Base-by-base conservation (phyloP, 805 yeast species). In the Trichomonascus vanleenenianus region DNA sequence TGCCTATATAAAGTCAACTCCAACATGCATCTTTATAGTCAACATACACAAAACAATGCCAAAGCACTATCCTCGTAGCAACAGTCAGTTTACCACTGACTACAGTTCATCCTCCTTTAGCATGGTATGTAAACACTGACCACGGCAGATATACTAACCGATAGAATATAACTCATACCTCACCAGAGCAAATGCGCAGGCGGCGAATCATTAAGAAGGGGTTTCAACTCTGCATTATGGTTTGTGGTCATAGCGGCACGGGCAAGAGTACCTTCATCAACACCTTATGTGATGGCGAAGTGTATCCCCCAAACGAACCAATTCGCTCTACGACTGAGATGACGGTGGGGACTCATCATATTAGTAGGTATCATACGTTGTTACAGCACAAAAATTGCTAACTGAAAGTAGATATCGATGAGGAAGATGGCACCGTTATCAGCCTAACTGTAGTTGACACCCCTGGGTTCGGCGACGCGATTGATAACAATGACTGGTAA, bases 261-360 rank as follows among this genome's bases (percentile, higher is more conserved):
- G 94, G 95, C 2, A 83, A 85, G 55, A 73, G 82, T 22, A 80
- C 91, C 0, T 85, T 85, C 57, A 65, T 85, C 57, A 82, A 82
- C 62, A 75, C 84, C 40, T 68, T 85, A 50, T 77, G 86, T 62
- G 75, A 61, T 31, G 60, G 59, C 9, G 50, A 50, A 19, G 47
- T 58, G 18, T 39, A 32, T 27, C 42, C 45, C 12, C 47, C 42
- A n/a, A 46, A 44, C n/a, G 43, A 48, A 27, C 33, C 40, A 16
- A 48, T 35, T 40, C 47, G 51, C 3, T 39, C 43, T 14, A 52
- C 55, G 10, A 25, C 35, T 2, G 55, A 54, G 8, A 42, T 56
- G 43, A 43, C 41, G 20, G 47, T 56, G 10, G 52, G 53, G 2
- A 42, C 52, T 1, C 54, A 49, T 31, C 36, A 11, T 12, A 22